Evolutionary conservation across 202 grass and related monocot genomes (phyloP), one percentile per base, ranked within the genome.

Genomic region (Digitaria exilis): DNA sequence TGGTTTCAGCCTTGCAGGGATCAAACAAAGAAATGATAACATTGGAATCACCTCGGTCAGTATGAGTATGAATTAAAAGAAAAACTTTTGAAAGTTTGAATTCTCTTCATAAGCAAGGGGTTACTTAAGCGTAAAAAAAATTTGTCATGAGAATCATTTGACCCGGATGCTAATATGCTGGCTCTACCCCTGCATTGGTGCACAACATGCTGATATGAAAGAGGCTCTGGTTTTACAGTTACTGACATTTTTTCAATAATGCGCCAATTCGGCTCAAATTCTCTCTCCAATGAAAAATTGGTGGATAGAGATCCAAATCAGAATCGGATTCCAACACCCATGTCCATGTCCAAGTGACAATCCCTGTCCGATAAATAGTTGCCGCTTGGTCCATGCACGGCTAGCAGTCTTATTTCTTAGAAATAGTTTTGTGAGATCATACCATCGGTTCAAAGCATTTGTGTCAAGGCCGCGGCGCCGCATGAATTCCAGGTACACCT

Each of bases 401-500:
- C 13, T 9, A 26, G 26, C 13, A 25, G 22, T 58, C 13, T 14
- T 28, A 59, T 14, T 37, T 50, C 17, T 52, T 10, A 54, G 21
- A 66, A 86, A 58, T 13, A 37, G 10, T 67, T 75, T 7, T 85
- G 44, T 45, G 29, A 57, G 12, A 59, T 18, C 70, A 51, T 97
- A 97, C 95, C 80, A 85, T 74, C 84, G 86, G 43, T 77, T 24
- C 46, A 95, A 60, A 50, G 81, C 45, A 77, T 72, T 73, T 45
- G 87, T 37, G 62, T 93, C 92, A 42, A 94, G 79, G 30, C 90
- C 88, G 16, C 65, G 73, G 1, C 82, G 55, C 2, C 35, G 49
- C 65, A 90, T 81, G 66, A 94, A 79, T 64, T 93, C 57, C 21
- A 92, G 51, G 69, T 95, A 98, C 81, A 81, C 92, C 14, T 76